A percentile compares a stretch with the other conserved stretches of the same genome.
Conservation (phyloP, 2,329 filamentous ascomycete species). For the Fusarium sp. region DNA sequence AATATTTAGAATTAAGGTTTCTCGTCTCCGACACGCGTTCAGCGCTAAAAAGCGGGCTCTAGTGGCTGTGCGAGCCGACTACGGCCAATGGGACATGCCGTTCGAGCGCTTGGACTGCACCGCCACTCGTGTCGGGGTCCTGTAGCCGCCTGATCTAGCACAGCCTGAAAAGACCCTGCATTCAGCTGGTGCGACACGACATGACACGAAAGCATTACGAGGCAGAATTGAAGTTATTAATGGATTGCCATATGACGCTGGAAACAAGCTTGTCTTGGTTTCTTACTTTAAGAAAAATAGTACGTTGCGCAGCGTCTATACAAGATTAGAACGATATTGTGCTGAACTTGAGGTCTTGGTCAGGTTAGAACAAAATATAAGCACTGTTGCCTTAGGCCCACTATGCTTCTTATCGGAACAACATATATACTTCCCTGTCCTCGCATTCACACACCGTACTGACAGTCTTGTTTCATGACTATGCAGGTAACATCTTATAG, state of each 20-base stretch:
- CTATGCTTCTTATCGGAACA: background rate
- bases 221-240: background rate
- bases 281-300: too few species aligned
- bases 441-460: too few species aligned
- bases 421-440: too few species aligned
- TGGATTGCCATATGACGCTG: background rate
- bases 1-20: constrained; percentile 16
- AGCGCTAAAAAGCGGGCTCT: background rate
- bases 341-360: too few species aligned
- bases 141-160: background rate
- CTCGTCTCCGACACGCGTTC: constrained; percentile 5
- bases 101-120: background rate
- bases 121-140: background rate
- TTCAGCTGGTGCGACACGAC: background rate
- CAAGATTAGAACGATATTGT: too few species aligned
- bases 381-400: too few species aligned
- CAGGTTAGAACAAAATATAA: too few species aligned
- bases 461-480: too few species aligned
- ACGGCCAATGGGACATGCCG: background rate
- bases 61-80: constrained; percentile 2
- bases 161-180: constrained; percentile 1
- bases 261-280: background rate
- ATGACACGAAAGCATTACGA: background rate
- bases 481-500: too few species aligned
- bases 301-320: too few species aligned